phyloP scores from a whole-genome alignment of 1,284 basidiomycete species.

The Trichosporon ovoides region DNA sequence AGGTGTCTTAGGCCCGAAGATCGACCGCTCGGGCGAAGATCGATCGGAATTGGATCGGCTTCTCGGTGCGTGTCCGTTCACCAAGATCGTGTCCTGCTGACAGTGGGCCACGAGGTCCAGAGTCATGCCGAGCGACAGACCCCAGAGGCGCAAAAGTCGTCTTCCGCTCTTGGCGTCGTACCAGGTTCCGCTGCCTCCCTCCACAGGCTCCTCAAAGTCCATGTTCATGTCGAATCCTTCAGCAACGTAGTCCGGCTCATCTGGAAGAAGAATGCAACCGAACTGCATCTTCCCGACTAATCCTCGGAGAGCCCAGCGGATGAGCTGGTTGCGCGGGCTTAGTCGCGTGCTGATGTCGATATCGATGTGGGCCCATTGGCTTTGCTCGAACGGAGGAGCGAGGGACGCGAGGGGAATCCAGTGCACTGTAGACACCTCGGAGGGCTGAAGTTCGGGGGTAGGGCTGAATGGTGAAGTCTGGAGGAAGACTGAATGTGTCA shows the following conservation, averaged over 20 bases:
- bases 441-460: conserved; percentile 63
- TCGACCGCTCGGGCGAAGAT: conserved; percentile 24
- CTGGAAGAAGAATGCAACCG: conserved; percentile 73
- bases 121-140: conserved; percentile 91
- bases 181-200: conserved; percentile 44
- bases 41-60: conserved; percentile 23
- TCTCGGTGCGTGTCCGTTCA: conserved; percentile 16
- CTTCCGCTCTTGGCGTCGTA: conserved; percentile 32
- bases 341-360: conserved; percentile 89
- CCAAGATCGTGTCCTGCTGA: conserved; percentile 5
- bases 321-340: conserved; percentile 62
- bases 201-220: conserved; percentile 34
- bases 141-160: conserved; percentile 78
- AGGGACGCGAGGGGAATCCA: conserved; percentile 77
- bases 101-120: conserved; percentile 49
- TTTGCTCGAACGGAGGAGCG: conserved; percentile 51
- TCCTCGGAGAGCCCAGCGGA: conserved; percentile 70
- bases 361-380: conserved; percentile 75
- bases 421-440: conserved; percentile 75
- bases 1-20: conserved; percentile 41
- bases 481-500: conserved; percentile 36
- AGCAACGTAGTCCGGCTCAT: conserved; percentile 54
- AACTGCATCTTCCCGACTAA: conserved; percentile 94
- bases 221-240: conserved; percentile 43
- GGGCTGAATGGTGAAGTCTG: conserved; percentile 77